phyloP scores from a whole-genome alignment of 306 rosid genomes.

The Canavalia ensiformis region DNA sequence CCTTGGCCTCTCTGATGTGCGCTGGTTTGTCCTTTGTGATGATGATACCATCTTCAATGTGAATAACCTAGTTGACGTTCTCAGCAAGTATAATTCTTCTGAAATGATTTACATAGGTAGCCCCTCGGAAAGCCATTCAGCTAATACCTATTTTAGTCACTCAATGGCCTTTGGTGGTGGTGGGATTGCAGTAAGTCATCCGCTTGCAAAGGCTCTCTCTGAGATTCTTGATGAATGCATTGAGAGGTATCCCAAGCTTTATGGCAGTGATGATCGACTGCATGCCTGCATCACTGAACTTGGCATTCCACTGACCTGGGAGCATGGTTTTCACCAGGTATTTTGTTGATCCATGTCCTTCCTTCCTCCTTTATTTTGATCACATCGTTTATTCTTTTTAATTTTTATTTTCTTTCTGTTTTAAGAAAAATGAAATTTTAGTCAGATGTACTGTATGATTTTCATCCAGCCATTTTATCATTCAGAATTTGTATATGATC shows the following conservation, averaged over 20 bases:
- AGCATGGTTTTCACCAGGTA: conserved; percentile 89
- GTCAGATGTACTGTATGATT: conserved; percentile 23
- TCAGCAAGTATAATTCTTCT: conserved; percentile 76
- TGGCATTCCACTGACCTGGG: conserved; percentile 74
- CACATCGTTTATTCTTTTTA: conserved; percentile 3
- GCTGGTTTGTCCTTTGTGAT: conserved; percentile 80
- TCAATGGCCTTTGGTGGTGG: conserved; percentile 90
- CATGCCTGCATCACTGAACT: conserved; percentile 88
- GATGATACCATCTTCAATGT: conserved; percentile 82
- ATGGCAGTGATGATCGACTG: conserved; percentile 86
- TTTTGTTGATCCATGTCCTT: conserved; percentile 16
- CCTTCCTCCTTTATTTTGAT: conserved; percentile 7
- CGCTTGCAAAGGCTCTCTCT: conserved; percentile 70
- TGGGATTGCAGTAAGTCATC: conserved; percentile 73
- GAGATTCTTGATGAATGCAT: conserved; percentile 74
- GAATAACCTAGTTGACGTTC: conserved; percentile 75
- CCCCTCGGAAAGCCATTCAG: conserved; percentile 84
- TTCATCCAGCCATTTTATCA: conserved; percentile 39
- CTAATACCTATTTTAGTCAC: conserved; percentile 81
- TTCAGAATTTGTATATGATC: conserved; percentile 39
- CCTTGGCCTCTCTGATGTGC: conserved; percentile 62
- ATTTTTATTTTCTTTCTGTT: conserved; percentile 22
- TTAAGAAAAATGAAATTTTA: conserved; percentile 2
- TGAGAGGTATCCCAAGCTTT: conserved; percentile 80
- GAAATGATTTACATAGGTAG: conserved; percentile 87